Evolutionary conservation across 2,329 filamentous ascomycete species (phyloP).

Genomic region (Fusarium marasasianum): DNA sequence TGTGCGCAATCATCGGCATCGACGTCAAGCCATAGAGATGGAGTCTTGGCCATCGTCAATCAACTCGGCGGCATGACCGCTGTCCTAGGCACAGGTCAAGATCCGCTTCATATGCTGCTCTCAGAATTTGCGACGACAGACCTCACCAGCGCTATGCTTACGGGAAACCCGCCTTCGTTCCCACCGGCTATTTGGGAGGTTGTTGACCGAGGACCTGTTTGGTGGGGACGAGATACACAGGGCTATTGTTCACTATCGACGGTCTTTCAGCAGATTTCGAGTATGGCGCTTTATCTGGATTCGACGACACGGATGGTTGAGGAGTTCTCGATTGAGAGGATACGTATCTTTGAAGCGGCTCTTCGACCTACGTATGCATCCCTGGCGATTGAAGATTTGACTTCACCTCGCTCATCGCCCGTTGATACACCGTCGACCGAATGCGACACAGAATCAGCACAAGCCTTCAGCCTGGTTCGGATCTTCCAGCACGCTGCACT

Average conservation of each 20-base stretch:
- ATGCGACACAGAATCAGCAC: conserved; percentile 44
- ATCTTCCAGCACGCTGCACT: conserved; percentile 54
- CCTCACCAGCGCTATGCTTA: conserved; percentile 53
- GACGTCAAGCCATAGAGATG: conserved; percentile 48
- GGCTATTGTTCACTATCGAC: conserved; percentile 48
- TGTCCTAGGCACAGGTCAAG: conserved; percentile 39
- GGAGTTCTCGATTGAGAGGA: conserved; percentile 42
- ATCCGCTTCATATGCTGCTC: conserved; percentile 50
- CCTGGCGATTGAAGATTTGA: conserved; percentile 39
- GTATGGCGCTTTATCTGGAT: conserved; percentile 45
- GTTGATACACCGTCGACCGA: not conserved
- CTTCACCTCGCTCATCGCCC: not conserved
- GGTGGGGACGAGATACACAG: conserved; percentile 53
- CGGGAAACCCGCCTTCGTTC: conserved; percentile 50
- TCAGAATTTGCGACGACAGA: conserved; percentile 57
- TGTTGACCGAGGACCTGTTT: conserved; percentile 52
- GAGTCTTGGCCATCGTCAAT: conserved; percentile 49
- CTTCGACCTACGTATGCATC: conserved; percentile 42
- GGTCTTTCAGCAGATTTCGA: conserved; percentile 47
- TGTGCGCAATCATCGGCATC: conserved; percentile 44
- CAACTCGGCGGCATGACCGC: conserved; percentile 44
- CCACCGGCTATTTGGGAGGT: conserved; percentile 50
- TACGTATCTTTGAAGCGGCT: conserved; percentile 43
- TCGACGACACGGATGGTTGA: conserved; percentile 19
- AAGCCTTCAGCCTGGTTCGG: conserved; percentile 49